Evolutionary conservation across 2,329 filamentous ascomycete species (phyloP).

Genomic region (Aspergillus tamarii): DNA sequence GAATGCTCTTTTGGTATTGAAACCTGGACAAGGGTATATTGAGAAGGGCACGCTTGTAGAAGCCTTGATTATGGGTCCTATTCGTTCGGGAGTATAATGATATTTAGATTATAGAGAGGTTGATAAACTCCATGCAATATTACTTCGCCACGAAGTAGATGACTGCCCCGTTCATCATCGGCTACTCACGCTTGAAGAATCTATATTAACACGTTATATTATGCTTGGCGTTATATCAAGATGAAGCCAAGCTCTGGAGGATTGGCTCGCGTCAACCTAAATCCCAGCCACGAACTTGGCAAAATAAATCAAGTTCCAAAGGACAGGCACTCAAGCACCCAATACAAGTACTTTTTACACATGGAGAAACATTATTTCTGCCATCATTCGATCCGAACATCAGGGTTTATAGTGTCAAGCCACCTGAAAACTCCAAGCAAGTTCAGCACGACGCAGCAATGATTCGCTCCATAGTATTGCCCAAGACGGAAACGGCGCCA

Average conservation of each 20-base stretch:
- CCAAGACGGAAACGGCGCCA: neutral
- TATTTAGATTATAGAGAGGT: neutral
- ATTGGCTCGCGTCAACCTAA: neutral
- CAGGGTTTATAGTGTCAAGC: neutral
- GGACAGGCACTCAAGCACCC: neutral
- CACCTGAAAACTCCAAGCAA: neutral
- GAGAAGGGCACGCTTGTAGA: conserved; percentile 72
- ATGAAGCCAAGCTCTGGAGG: neutral
- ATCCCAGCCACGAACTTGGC: neutral
- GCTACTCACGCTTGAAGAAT: neutral
- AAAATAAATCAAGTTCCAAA: neutral
- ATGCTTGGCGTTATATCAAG: neutral
- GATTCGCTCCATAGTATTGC: neutral
- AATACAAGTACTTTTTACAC: neutral
- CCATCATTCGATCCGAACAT: neutral
- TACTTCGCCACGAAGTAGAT: neutral
- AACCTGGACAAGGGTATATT: conserved; percentile 54
- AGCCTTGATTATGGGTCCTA: conserved; percentile 74
- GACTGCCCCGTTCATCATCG: neutral
- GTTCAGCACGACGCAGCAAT: neutral
- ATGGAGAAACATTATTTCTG: neutral
- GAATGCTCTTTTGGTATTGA: conserved; percentile 77
- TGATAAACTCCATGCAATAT: neutral
- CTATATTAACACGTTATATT: neutral
- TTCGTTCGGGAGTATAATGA: conserved; percentile 27